Conservation (phyloP, 306 rosid genomes). For the Morella rubra region DNA sequence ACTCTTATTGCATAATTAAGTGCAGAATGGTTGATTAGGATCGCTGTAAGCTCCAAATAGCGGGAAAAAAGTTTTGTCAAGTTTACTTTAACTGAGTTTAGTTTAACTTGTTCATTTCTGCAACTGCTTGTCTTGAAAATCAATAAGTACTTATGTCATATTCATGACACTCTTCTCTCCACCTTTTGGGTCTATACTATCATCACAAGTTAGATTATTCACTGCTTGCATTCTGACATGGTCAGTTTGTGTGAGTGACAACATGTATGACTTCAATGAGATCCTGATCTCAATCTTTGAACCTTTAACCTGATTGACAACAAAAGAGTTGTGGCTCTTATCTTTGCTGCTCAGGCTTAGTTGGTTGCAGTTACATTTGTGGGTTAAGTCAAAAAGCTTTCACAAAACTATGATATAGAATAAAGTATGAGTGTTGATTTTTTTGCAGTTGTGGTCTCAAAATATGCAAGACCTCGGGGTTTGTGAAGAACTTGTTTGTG, state of each 20-base stretch:
- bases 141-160: neutral
- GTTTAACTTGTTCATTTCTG: neutral
- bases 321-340: neutral
- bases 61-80: neutral
- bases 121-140: neutral
- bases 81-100: neutral
- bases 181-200: neutral
- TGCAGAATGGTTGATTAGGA: neutral
- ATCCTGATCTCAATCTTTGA: constrained; percentile 1
- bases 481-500: constrained; percentile 68
- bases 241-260: neutral
- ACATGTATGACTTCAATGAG: neutral
- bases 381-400: constrained; percentile 25
- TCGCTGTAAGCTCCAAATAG: neutral
- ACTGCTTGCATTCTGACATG: neutral
- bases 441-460: constrained; percentile 85
- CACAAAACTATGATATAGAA: neutral
- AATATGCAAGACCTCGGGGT: constrained; percentile 91
- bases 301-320: neutral
- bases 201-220: neutral
- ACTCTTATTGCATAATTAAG: neutral
- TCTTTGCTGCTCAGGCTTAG: neutral
- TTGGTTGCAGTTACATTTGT: constrained; percentile 15
- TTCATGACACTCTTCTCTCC: neutral
- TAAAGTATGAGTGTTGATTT: neutral